These are phyloP conservation scores for Apophysomyces variabilis DNA, from an alignment of 371 early-diverging fungal species.

Conservation along the genomic window DNA sequence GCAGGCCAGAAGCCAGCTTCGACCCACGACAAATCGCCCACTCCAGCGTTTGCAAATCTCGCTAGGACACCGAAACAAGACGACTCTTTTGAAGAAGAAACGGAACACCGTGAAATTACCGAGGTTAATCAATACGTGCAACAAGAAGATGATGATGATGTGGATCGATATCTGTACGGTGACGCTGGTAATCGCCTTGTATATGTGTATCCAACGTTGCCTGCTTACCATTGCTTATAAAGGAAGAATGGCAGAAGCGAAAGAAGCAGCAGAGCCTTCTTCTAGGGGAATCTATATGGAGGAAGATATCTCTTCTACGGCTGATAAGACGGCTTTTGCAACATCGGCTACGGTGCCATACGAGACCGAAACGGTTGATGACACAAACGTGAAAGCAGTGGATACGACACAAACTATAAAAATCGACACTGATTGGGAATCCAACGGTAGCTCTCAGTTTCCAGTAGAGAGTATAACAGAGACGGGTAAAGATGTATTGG, in stretches of 20 bases:
- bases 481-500: no score
- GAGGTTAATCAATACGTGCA: conserved; percentile 11
- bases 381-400: no score
- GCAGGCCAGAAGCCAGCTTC: background rate
- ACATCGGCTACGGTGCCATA: no score
- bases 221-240: background rate
- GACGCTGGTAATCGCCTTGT: conserved; percentile 21
- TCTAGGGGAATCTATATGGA: background rate
- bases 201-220: background rate
- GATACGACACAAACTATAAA: no score
- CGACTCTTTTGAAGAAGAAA: background rate
- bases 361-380: background rate
- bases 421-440: no score
- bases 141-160: conserved; percentile 33
- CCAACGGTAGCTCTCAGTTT: no score
- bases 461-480: no score
- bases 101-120: conserved; percentile 2
- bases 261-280: background rate
- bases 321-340: background rate
- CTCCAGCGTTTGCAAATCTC: background rate
- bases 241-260: background rate
- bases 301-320: conserved; percentile 1
- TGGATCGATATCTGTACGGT: conserved; percentile 40
- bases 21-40: background rate
- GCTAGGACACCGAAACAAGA: background rate